A percentile compares a stretch with the other conserved stretches of the same genome.
Evolutionary conservation across 1,139 yeast genomes (phyloP).

Genomic region (Yamadazyma atmosphaerica): DNA sequence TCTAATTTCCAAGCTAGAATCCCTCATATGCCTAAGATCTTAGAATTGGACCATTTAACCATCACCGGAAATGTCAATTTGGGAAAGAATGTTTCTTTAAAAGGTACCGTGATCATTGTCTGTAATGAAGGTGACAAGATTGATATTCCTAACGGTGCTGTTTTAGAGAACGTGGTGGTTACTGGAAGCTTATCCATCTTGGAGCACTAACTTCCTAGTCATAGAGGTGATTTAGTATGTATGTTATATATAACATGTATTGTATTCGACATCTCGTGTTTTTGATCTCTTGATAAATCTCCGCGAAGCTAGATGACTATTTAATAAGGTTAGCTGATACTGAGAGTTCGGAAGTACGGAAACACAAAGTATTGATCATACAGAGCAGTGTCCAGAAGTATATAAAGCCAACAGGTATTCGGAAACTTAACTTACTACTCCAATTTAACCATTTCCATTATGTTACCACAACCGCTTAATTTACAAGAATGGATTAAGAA

Average conservation of each 20-base stretch:
- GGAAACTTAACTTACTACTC: too few relatives aligned
- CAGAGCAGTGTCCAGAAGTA: too few relatives aligned
- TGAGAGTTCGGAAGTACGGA: too few relatives aligned
- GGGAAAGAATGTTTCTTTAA: slow-evolving; percentile 87
- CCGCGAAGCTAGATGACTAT: too few relatives aligned
- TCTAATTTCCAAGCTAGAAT: slow-evolving; percentile 87
- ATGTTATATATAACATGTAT: too few relatives aligned
- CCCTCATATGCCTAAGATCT: slow-evolving; percentile 93
- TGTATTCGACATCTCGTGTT: too few relatives aligned
- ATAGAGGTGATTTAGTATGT: too few relatives aligned
- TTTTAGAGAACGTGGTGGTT: slow-evolving; percentile 93
- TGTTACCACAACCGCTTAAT: slow-evolving; percentile 73
- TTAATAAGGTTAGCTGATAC: too few relatives aligned
- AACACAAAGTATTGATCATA: too few relatives aligned
- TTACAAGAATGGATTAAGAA: slow-evolving; percentile 79
- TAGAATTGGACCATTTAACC: slow-evolving; percentile 95
- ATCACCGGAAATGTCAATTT: slow-evolving; percentile 94
- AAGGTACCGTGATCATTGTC: slow-evolving; percentile 96
- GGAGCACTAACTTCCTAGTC: slow-evolving; percentile 60
- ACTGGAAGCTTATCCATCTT: slow-evolving; percentile 95
- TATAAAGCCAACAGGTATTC: too few relatives aligned
- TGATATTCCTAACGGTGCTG: slow-evolving; percentile 94
- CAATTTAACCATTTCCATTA: too few relatives aligned
- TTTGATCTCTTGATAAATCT: too few relatives aligned
- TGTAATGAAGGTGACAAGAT: slow-evolving; percentile 97